Evolutionary conservation across 2,329 filamentous ascomycete species (phyloP).

Genomic region (Mariannaea elegans): DNA sequence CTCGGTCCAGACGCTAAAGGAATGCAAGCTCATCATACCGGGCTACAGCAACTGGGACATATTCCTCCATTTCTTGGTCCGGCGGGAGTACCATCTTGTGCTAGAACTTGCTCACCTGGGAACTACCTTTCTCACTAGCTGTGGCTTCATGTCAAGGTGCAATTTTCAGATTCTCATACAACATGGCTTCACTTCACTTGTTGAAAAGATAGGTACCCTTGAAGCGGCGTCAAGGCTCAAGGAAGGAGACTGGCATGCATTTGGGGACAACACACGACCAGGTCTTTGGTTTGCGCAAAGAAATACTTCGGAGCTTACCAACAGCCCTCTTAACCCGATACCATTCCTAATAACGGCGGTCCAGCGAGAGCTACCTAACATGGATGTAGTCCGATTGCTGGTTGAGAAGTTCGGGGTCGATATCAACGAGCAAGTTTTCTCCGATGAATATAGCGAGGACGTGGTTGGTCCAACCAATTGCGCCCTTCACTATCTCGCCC

Average conservation of each 20-base stretch:
- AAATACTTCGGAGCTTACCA: neutral
- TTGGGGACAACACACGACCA: slow-evolving; percentile 23
- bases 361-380: slow-evolving; percentile 43
- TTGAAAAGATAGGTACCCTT: slow-evolving; percentile 30
- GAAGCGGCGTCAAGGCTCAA: slow-evolving; percentile 14
- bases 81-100: slow-evolving; percentile 34
- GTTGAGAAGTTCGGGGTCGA: slow-evolving; percentile 44
- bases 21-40: neutral
- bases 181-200: slow-evolving; percentile 26
- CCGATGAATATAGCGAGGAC: neutral
- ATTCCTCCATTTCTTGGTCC: slow-evolving; percentile 11
- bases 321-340: neutral
- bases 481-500: neutral
- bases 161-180: slow-evolving; percentile 23
- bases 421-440: slow-evolving; percentile 37
- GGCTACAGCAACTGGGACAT: neutral
- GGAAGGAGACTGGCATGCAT: slow-evolving; percentile 31
- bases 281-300: slow-evolving; percentile 29
- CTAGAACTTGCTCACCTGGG: slow-evolving; percentile 27
- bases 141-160: no score
- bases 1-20: neutral
- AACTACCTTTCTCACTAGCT: slow-evolving; percentile 20
- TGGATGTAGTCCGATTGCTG: slow-evolving; percentile 45
- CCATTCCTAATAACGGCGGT: slow-evolving; percentile 41
- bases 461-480: neutral